Evolutionary conservation across 495 filamentous ascomycete species (phyloP), one percentile per base, ranked within the genome.

Genomic region (Penicillium lagena): DNA sequence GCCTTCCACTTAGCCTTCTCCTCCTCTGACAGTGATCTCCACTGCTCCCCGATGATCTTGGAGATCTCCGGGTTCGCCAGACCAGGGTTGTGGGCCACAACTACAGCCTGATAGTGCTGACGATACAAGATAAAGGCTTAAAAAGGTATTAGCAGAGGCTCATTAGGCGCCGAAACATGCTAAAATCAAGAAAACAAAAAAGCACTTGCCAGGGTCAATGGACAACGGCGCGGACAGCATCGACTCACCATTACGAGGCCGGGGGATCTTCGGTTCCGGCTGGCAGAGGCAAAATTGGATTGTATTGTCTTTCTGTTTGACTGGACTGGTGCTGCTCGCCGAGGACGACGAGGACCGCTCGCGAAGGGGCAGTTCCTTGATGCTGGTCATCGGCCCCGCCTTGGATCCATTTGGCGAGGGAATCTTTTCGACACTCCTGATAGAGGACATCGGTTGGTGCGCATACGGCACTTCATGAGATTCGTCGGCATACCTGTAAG

Each of bases 111-210:
- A 58, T 93, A 83, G 63, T 94, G 87, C 61, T 97, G 93, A 28
- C 93, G 87, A 68, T 96, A 98, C 53, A 98, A 77, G 53, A 98
- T 98, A 66, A 98, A 98, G 31, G 94, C 93, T 98, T 61, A 51
- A 57, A 63, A 47, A 28, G 12, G 12, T 14, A 32, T 60, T 49
- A 67, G 56, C 37, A 22, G 22, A 22, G 22, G 4, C 22, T 22
- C 22, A 22, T 22, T 4, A 22, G 22, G 22, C 4, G 22, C 22
- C 2, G 22, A 22, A 22, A 22, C 22, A 22, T 22, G 22, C 22
- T 22, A 22, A 39, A 42, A 30, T 37, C 37, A 12, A 46, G 37
- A 28, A 34, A 54, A 55, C 46, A 49, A 31, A 42, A 54, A 49
- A 40, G 43, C 42, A 60, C 54, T 60, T 60, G 57, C 54, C 57